phyloP scores from a whole-genome alignment of 305 asterid species.

The Solanum chacoense region DNA sequence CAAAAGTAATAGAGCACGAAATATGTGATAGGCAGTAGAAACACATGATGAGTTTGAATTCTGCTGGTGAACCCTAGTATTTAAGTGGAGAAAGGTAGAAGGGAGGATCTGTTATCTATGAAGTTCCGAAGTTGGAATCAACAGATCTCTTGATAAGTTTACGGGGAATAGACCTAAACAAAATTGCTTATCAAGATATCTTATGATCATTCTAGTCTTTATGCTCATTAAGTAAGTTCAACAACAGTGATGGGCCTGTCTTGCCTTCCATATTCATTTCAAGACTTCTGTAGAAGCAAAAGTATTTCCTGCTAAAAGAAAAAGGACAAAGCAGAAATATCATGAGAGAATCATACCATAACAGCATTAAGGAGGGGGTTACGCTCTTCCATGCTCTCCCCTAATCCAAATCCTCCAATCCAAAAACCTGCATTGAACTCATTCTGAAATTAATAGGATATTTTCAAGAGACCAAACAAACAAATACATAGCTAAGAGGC shows the following conservation, averaged over 20 bases:
- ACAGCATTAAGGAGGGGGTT: conserved; percentile 59
- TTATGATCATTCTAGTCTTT: neutral
- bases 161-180: neutral
- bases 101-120: neutral
- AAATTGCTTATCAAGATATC: neutral
- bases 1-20: neutral
- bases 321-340: neutral
- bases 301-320: neutral
- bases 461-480: neutral
- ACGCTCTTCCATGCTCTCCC: conserved; percentile 79
- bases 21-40: neutral
- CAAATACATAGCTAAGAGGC: neutral
- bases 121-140: neutral
- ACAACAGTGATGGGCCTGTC: neutral
- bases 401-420: conserved; percentile 88
- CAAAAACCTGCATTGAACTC: conserved; percentile 52
- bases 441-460: neutral
- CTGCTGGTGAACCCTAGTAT: neutral
- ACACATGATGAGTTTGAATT: neutral
- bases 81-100: neutral
- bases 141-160: neutral
- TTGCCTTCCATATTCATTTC: neutral
- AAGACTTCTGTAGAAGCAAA: neutral
- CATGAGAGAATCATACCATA: conserved; percentile 32
- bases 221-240: neutral